Conservation (phyloP, 2,329 filamentous ascomycete genomes). For the Cladosporium sp. region DNA sequence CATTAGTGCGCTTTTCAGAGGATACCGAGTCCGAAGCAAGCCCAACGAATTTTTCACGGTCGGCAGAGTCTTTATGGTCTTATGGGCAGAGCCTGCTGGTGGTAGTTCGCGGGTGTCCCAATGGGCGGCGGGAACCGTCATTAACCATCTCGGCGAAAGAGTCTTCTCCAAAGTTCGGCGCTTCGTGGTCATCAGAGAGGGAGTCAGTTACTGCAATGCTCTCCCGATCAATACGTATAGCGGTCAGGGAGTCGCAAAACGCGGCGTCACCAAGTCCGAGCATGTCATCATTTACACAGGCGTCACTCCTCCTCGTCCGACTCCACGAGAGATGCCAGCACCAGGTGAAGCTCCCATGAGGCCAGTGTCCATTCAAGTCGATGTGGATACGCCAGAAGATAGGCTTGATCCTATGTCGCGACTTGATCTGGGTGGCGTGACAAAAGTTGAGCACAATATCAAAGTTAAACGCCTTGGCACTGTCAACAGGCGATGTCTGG, state of each 20-base stretch:
- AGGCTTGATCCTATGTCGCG: conserved; percentile 17
- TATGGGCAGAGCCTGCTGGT: conserved; percentile 23
- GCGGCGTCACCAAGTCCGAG: conserved; percentile 18
- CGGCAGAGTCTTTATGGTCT: conserved; percentile 19
- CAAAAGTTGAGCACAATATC: conserved; percentile 24
- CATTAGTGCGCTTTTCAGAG: neutral
- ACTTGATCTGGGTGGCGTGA: conserved; percentile 17
- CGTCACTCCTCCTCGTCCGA: neutral
- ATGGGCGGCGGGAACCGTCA: neutral
- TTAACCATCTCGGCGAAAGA: conserved; percentile 13
- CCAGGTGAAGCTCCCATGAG: conserved; percentile 16
- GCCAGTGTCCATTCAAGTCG: conserved; percentile 17
- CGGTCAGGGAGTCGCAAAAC: conserved; percentile 19
- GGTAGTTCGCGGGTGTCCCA: neutral
- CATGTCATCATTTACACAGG: conserved; percentile 27
- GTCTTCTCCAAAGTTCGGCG: conserved; percentile 23
- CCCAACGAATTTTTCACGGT: conserved; percentile 15
- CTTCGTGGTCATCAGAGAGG: conserved; percentile 25
- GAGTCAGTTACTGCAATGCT: conserved; percentile 16
- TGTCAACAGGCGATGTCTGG: conserved; percentile 15
- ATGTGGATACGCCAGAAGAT: conserved; percentile 2
- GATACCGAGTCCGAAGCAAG: neutral
- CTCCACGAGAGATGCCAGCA: conserved; percentile 7
- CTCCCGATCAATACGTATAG: conserved; percentile 26
- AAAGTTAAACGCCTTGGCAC: conserved; percentile 21